Evolutionary conservation across 805 yeast species (phyloP), one percentile per base, ranked within the genome.

Genomic region (Torulaspora microellipsoides): DNA sequence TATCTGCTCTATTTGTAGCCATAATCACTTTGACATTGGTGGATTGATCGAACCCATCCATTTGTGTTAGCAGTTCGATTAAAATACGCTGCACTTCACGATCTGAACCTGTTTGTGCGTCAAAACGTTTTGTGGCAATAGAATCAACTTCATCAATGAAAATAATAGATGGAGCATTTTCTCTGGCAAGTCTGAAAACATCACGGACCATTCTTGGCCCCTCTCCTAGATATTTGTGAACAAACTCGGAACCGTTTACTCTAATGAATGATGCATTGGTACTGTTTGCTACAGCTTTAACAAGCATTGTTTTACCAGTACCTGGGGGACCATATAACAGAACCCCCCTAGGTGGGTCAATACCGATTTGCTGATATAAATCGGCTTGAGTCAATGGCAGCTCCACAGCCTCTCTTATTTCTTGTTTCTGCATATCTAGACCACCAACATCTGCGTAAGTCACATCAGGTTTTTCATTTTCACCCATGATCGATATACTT

Each of bases 201-300:
- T 93, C 99, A 67, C 99, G 83, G 29, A 93, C 99, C 98, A 93
- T 93, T 72, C 99, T 80, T 48, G 99, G 98, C 60, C 99, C 99
- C 72, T 93, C 99, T 65, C 99, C 99, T 43, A 93, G 76, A 67
- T 93, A 93, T 68, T 93, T 93, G 65, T 93, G 99, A 43, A 93
- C 99, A 60, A 93, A 93, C 66, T 93, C 99, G 1, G 98, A 91
- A 49, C 99, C 99, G 56, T 88, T 93, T 27, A 93, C 96, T 65
- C 98, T 85, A 55, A 93, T 93, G 59, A 93, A 93, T 4, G 96
- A 77, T 2, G 99, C 99, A 1, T 95, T 86, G 3, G 98, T 84
- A 45, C 91, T 81, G 68, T 93, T 91, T 10, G 99, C 99, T 36
- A 93, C 99, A 0, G 99, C 99, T 68, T 93, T 93, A 38, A 93